A percentile compares a stretch with the other conserved stretches of the same genome.
These are phyloP conservation scores for Pleoardoris graminearum DNA, from an alignment of 2,329 filamentous ascomycete species.

Conservation along the genomic window DNA sequence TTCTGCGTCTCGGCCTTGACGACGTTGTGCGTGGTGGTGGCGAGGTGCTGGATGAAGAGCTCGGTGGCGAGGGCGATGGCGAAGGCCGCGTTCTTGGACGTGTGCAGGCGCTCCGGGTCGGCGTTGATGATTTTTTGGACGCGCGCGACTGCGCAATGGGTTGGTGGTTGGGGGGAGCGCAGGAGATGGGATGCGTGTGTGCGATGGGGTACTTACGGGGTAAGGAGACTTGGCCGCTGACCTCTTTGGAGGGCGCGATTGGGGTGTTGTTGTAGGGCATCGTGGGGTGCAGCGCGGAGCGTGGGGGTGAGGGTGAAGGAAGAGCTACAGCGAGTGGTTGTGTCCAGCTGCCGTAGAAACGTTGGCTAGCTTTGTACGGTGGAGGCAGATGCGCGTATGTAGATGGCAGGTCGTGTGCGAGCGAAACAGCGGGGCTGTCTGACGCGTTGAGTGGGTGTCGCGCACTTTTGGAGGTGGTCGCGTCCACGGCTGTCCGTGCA, in stretches of 20 bases:
- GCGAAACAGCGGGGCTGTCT: neutral
- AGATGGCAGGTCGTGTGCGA: neutral
- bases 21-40: conserved; percentile 81
- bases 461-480: conserved; percentile 1
- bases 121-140: conserved; percentile 94
- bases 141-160: conserved; percentile 70
- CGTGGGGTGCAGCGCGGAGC: neutral
- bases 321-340: neutral
- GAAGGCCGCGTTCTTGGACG: conserved; percentile 92
- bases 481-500: neutral
- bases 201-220: conserved; percentile 66
- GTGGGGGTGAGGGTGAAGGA: neutral
- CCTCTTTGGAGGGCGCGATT: conserved; percentile 77
- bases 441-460: conserved; percentile 3
- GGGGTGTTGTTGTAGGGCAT: conserved; percentile 93
- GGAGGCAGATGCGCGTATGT: neutral
- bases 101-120: conserved; percentile 75
- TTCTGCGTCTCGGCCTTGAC: conserved; percentile 75
- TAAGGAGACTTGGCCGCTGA: conserved; percentile 81
- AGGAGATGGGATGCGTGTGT: too few relatives aligned
- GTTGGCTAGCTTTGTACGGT: too few relatives aligned
- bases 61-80: conserved; percentile 92
- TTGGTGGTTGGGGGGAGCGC: neutral
- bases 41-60: conserved; percentile 92
- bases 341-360: neutral